Evolutionary conservation across 202 grass and related monocot species (phyloP).

Genomic region (Cymbopogon flexuosus): DNA sequence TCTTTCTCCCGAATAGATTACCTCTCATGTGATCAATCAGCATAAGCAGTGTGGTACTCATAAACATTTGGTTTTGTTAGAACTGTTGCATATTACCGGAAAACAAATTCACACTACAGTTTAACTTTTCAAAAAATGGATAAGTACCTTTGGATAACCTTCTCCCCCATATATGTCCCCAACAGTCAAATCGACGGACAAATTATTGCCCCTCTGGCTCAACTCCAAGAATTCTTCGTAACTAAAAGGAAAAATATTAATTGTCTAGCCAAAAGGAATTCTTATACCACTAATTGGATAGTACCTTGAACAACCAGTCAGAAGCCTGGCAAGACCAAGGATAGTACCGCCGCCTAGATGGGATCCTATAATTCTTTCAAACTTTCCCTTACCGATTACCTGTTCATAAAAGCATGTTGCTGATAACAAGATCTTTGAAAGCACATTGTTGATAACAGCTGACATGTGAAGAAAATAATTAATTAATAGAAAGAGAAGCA

Average conservation of each 20-base stretch:
- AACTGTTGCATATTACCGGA: constrained; percentile 1
- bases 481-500: constrained; percentile 25
- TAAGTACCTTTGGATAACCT: constrained; percentile 83
- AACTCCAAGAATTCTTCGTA: constrained; percentile 93
- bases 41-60: background rate
- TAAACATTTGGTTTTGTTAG: background rate
- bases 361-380: constrained; percentile 95
- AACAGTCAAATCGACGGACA: constrained; percentile 92
- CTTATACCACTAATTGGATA: constrained; percentile 3
- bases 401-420: constrained; percentile 34
- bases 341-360: constrained; percentile 95
- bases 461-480: background rate
- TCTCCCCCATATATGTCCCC: constrained; percentile 91
- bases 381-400: constrained; percentile 94
- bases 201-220: constrained; percentile 82
- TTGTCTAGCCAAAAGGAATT: background rate
- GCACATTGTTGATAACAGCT: constrained; percentile 4
- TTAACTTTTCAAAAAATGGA: background rate
- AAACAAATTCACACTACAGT: background rate
- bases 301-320: constrained; percentile 77
- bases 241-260: constrained; percentile 38
- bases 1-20: background rate
- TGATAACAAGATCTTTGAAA: constrained; percentile 7
- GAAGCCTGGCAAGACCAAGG: constrained; percentile 76
- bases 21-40: background rate